A percentile compares a stretch with the other conserved stretches of the same genome.
Conservation (phyloP, 345 rosid genomes). For the Cardamine occulta region DNA sequence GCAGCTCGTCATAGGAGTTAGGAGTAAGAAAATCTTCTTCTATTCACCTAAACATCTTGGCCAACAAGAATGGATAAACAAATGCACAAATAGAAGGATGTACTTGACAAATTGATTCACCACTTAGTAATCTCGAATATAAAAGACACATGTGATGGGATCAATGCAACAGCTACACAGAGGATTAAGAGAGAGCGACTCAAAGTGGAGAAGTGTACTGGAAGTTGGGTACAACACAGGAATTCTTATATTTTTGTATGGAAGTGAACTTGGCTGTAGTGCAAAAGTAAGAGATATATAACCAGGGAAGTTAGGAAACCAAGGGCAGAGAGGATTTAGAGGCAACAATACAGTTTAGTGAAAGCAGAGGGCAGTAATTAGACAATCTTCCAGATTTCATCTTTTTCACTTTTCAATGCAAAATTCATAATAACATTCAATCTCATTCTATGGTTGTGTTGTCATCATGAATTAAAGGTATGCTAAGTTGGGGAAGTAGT, state of each 20-base stretch:
- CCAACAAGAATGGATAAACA: conserved; percentile 12
- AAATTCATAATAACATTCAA: conserved; percentile 1
- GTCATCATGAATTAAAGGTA: conserved; percentile 24
- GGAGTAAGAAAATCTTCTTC: conserved; percentile 7
- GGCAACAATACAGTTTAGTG: conserved; percentile 4
- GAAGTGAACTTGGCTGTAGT: neutral
- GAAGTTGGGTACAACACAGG: conserved; percentile 22
- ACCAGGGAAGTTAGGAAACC: conserved; percentile 9
- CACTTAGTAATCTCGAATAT: conserved; percentile 5
- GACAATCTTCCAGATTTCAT: conserved; percentile 20
- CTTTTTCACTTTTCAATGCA: conserved; percentile 14
- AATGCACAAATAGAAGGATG: conserved; percentile 4
- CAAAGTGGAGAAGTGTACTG: neutral
- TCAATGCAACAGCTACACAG: neutral
- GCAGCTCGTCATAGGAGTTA: conserved; percentile 3
- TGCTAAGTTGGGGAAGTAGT: conserved; percentile 21
- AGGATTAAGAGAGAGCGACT: neutral
- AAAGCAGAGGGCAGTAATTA: neutral
- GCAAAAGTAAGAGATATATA: conserved; percentile 8
- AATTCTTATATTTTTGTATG: neutral
- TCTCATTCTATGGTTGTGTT: conserved; percentile 18
- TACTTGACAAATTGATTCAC: neutral
- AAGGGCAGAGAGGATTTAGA: neutral
- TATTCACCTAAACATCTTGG: conserved; percentile 11
- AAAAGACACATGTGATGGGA: neutral